These are phyloP conservation scores for Rhizopogon salebrosus DNA, from an alignment of 768 basidiomycete species.

Conservation along the genomic window DNA sequence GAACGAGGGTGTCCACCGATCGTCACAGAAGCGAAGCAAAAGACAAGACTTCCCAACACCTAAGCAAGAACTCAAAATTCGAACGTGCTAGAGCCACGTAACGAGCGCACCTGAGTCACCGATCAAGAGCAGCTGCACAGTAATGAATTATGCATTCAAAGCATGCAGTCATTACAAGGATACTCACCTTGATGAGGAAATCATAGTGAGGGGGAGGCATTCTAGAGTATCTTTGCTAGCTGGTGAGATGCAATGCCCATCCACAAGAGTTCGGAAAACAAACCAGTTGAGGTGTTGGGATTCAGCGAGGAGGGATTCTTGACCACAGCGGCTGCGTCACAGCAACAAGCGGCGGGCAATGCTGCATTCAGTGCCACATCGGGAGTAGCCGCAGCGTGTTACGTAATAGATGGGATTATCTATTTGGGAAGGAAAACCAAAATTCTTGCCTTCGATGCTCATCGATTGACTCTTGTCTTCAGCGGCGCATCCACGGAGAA, in stretches of 20 bases:
- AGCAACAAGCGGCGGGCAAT: not conserved
- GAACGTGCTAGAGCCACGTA: constrained; percentile 1
- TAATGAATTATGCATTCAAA: constrained; percentile 6
- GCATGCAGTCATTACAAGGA: not conserved
- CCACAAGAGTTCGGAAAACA: not conserved
- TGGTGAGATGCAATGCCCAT: not conserved
- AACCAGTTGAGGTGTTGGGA: not conserved
- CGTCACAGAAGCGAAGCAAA: constrained; percentile 96
- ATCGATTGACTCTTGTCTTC: too few species aligned
- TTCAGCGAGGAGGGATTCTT: not conserved
- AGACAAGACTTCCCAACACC: constrained; percentile 97
- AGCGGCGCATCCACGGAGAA: too few species aligned
- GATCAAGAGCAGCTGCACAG: constrained; percentile 78
- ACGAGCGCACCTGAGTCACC: constrained; percentile 77
- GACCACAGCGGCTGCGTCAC: not conserved
- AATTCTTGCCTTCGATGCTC: too few species aligned
- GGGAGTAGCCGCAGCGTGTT: not conserved
- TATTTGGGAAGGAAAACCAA: too few species aligned
- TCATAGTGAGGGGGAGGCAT: constrained; percentile 97
- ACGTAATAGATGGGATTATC: not conserved
- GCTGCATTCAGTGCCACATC: constrained; percentile 1
- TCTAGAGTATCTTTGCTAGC: constrained; percentile 6
- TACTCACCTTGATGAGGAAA: constrained; percentile 84
- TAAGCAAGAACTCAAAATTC: constrained; percentile 20
- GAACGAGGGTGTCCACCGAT: constrained; percentile 98